Evolutionary conservation across 352 stramenopile species (phyloP).

Genomic region (Globisporangium carolinianum): DNA sequence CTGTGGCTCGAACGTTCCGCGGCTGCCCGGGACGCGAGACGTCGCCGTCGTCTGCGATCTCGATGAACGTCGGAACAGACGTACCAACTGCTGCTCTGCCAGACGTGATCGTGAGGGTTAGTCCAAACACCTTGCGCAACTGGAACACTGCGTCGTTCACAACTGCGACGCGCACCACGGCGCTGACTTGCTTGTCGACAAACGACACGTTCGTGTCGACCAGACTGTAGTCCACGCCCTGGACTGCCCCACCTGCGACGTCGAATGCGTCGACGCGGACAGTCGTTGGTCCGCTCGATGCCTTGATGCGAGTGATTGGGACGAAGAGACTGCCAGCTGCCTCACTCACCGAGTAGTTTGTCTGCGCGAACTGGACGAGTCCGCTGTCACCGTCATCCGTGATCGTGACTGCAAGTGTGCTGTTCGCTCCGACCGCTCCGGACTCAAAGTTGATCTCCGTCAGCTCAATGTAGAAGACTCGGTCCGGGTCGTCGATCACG

Average conservation of each 20-base stretch:
- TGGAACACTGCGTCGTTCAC: constrained; percentile 40
- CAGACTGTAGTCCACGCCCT: constrained; percentile 29
- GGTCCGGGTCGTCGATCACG: constrained; percentile 35
- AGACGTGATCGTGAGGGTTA: constrained; percentile 18
- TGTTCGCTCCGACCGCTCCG: constrained; percentile 22
- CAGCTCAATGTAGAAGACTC: constrained; percentile 39
- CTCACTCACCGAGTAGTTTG: constrained; percentile 23
- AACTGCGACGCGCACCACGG: constrained; percentile 20
- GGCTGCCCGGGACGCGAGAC: constrained; percentile 25
- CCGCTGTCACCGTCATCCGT: constrained; percentile 44
- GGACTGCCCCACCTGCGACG: constrained; percentile 5
- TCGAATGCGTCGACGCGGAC: constrained; percentile 17
- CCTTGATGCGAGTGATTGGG: constrained; percentile 15
- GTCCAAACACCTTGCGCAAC: constrained; percentile 24
- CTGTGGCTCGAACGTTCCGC: constrained; percentile 8
- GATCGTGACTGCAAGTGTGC: constrained; percentile 24
- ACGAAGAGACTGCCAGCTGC: constrained; percentile 14
- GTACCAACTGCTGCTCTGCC: constrained; percentile 22
- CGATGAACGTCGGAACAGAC: constrained; percentile 11
- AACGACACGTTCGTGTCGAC: constrained; percentile 12
- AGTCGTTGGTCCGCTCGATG: constrained; percentile 20
- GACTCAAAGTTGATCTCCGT: constrained; percentile 12
- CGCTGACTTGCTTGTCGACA: constrained; percentile 16
- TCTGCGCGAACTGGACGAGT: constrained; percentile 24
- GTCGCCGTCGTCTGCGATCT: constrained; percentile 51